Base-by-base conservation (phyloP, 1,284 basidiomycete species). In the Heliocybe sulcata region DNA sequence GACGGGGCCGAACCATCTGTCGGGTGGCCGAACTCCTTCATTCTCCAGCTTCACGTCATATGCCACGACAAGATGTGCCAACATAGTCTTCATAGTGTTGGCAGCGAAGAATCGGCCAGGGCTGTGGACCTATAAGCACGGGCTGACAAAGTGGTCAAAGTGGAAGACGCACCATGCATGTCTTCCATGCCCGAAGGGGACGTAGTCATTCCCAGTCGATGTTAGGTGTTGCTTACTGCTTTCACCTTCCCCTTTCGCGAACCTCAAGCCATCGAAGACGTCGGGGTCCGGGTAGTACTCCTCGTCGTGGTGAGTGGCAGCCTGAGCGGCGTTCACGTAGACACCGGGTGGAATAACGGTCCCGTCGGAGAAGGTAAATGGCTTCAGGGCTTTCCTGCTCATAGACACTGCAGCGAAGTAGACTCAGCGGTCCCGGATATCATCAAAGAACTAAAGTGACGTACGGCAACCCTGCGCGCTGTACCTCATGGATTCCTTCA, bases 51-150 rank as follows among this genome's bases (percentile, higher is more conserved):
- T 76, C 25, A 80, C 57, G 55, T 80, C 78, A 58, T 79, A 80
- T 51, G 69, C 72, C 29, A 75, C 27, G 1, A 79, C 55, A 11
- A 77, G 60, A 54, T 77, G 67, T 3, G 72, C 74, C 31, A 79
- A 58, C 65, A 79, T 71, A 0, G 68, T 64, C 61, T 80, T 80
- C 35, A 80, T 61, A 60, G 73, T 72, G 55, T 68, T 72, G 11
- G 69, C 70, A 0, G 76, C 76, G 58, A 79, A 77, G 65, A 76
- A 77, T 2, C 76, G 67, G 2, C 75, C 76, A 2, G 76, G 75
- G 54, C 74, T 69, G 51, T 2, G 63, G 33, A 62, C 54, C 2
- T 47, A 51, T 56, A 3, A 25, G 26, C 20, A 14, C 12, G 25
- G n/a, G 8, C 0, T 45, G 31, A 4, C 45, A 33, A 55, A 25